Percentiles rank a stretch among this genome's conserved stretches.
Conservation (phyloP, 2,329 filamentous ascomycete genomes). For the Pseudogymnoascus sp. region DNA sequence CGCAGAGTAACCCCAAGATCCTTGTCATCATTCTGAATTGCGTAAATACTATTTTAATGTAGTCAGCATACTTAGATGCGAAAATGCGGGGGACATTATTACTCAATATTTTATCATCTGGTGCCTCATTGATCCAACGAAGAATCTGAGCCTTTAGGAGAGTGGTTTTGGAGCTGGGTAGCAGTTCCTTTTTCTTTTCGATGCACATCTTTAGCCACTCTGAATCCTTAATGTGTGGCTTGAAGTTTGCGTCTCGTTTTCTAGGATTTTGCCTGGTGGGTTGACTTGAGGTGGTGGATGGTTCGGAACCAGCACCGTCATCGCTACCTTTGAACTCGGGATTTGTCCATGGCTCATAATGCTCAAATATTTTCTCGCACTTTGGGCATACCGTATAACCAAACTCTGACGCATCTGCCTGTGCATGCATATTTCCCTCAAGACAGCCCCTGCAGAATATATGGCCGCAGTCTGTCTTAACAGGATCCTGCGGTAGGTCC, state of each 20-base stretch:
- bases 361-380: not conserved
- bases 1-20: conserved; percentile 44
- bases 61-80: too few relatives aligned
- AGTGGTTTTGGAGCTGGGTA: conserved; percentile 35
- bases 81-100: too few relatives aligned
- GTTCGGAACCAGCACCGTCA: not conserved
- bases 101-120: conserved; percentile 43
- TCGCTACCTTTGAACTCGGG: not conserved
- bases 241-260: conserved; percentile 14
- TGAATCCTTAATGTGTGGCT: conserved; percentile 20
- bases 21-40: conserved; percentile 49
- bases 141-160: conserved; percentile 31
- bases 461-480: not conserved
- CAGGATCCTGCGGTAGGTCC: not conserved
- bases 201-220: conserved; percentile 23
- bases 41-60: conserved; percentile 43
- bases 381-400: not conserved
- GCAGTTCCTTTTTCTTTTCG: conserved; percentile 19
- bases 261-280: not conserved
- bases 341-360: not conserved
- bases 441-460: not conserved
- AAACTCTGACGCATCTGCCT: not conserved
- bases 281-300: too few relatives aligned
- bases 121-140: conserved; percentile 37
- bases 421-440: not conserved